phyloP scores from a whole-genome alignment of 140 eudicot species.

The Bidens hawaiensis region DNA sequence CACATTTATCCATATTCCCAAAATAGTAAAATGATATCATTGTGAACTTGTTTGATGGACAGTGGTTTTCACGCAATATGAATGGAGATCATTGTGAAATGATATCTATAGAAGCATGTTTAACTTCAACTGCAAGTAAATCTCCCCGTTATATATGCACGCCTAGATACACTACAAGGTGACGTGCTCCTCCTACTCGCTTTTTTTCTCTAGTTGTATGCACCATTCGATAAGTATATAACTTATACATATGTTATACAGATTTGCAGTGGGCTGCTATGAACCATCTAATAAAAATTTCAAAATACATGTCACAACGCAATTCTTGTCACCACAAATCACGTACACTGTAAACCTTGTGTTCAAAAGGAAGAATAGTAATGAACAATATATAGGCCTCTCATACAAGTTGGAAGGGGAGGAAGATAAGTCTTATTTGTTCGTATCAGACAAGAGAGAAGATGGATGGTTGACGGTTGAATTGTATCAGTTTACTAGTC shows the following conservation, averaged over 20 bases:
- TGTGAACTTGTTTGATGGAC: too few relatives aligned
- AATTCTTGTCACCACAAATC: constrained; percentile 2
- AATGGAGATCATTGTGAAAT: background rate
- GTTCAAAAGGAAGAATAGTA: background rate
- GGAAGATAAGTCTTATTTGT: background rate
- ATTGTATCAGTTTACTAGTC: background rate
- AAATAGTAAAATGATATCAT: too few relatives aligned
- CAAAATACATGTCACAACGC: background rate
- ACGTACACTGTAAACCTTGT: constrained; percentile 19
- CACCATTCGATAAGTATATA: background rate
- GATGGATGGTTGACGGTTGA: background rate
- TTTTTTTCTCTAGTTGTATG: background rate
- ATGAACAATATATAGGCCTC: constrained; percentile 1
- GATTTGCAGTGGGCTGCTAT: constrained; percentile 3
- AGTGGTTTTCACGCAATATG: background rate
- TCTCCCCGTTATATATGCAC: background rate
- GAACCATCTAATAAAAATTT: background rate
- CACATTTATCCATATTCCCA: too few relatives aligned
- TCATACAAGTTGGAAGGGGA: constrained; percentile 2
- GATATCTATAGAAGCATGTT: background rate
- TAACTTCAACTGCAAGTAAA: background rate
- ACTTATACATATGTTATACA: background rate
- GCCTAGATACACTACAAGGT: background rate
- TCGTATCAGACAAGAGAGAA: constrained; percentile 2
- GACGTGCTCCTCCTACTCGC: background rate